These are phyloP conservation scores for Dendrocalamus sinicus DNA, from an alignment of 176 grass and related monocot species.

Conservation along the genomic window DNA sequence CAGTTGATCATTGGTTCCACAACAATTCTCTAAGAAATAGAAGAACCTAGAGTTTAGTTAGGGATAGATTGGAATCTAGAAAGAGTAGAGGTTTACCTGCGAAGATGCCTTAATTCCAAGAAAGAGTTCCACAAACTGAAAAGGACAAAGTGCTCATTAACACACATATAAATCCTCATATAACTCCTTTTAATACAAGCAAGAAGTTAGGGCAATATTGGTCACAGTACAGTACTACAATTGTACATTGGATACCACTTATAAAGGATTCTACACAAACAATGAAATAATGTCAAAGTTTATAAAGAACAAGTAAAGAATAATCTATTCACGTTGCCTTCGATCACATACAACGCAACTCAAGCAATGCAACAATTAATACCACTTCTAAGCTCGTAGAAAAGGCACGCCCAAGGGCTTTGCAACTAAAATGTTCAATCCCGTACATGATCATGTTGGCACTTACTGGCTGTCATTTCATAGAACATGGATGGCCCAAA, in stretches of 20 bases:
- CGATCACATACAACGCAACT: not conserved
- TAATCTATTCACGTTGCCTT: not conserved
- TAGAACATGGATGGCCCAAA: not conserved
- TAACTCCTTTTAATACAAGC: conserved; percentile 14
- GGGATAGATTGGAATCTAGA: conserved; percentile 13
- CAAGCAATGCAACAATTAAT: not conserved
- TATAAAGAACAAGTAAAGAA: conserved; percentile 18
- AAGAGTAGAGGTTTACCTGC: conserved; percentile 50
- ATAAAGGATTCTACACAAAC: not conserved
- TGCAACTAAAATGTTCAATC: conserved; percentile 7
- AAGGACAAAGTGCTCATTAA: conserved; percentile 37
- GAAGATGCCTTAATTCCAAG: conserved; percentile 75
- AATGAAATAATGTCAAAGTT: conserved; percentile 15
- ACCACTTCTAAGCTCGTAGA: conserved; percentile 14
- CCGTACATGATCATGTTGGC: not conserved
- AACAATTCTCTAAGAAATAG: conserved; percentile 3
- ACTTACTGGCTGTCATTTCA: conserved; percentile 32
- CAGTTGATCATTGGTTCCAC: not conserved
- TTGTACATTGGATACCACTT: not conserved
- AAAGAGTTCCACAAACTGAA: conserved; percentile 93
- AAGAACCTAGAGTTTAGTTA: conserved; percentile 16
- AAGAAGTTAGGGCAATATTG: conserved; percentile 2
- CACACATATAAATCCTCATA: conserved; percentile 18
- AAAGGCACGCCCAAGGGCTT: not conserved
- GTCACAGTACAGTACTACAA: conserved; percentile 1